Evolutionary conservation across 148 eudicot species (phyloP), one percentile per base, ranked within the genome.

Genomic region (Cornus kousa): DNA sequence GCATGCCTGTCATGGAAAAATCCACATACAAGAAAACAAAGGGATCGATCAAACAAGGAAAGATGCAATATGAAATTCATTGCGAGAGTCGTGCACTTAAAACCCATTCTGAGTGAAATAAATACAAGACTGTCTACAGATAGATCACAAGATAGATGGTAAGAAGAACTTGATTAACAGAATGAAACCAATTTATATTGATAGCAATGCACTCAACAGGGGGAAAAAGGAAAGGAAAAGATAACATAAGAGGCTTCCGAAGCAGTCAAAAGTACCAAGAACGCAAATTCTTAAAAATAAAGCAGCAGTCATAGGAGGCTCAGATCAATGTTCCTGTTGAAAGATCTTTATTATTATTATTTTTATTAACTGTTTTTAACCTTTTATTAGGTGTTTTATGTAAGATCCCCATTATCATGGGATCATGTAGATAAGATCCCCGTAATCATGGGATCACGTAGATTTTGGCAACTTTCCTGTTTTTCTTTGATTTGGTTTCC

Each of bases 1-100:
- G 87, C 91, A 88, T 67, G 99, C 99, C 99, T 95, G 94, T 78
- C 74, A 78, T 62, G 69, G 67, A 78, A 57, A 74, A 79, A 23
- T 3, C 3, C 55, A 70, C 67, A 40, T 53, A 48, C 19, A 67
- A 19, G 19, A 46, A 67, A 53, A 71, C 24, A 31, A 17, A 23
- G 28, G 3, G 37, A 37, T 5, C 16, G 9, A n/a, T n/a, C n/a
- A 11, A 43, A 33, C 78, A 39, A 75, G 33, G n/a, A 66, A 19
- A 17, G 0, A 75, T 39, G 65, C 5, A 64, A 11, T 14, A 5
- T 12, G 9, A 9, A 16, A 77, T 28, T 23, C 10, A 67, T 46
- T 62, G 2, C 35, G 1, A 76, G 46, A 46, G 19, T 76, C n/a
- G 9, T 48, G 13, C 19, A 23, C 64, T 33, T 19, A 17, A 60